These are phyloP conservation scores for Blastomyces gilchristii DNA, from an alignment of 2,329 filamentous ascomycete genomes.

Conservation along the genomic window DNA sequence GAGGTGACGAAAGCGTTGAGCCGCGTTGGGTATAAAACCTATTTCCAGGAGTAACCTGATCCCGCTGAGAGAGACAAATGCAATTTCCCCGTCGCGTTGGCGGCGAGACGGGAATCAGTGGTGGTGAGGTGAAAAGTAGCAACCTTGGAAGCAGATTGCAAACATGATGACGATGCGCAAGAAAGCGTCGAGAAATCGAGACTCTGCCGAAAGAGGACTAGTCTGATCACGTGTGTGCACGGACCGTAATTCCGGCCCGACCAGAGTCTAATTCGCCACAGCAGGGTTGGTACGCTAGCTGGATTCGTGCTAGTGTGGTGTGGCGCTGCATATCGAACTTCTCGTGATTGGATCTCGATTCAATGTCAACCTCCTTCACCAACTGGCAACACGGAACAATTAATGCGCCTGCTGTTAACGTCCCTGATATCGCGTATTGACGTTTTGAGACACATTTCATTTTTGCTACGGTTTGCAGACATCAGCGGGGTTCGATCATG, in stretches of 20 bases:
- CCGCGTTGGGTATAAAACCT: not conserved
- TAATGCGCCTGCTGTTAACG: not conserved
- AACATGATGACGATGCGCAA: not conserved
- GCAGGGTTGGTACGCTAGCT: not conserved
- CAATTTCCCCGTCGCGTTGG: not conserved
- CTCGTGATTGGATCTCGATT: conserved; percentile 6
- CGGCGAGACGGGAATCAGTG: not conserved
- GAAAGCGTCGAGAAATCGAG: not conserved
- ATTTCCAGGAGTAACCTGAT: not conserved
- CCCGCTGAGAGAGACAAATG: not conserved
- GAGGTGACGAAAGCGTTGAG: not conserved
- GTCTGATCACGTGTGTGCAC: not conserved
- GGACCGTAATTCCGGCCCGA: not conserved
- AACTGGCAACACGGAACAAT: not conserved
- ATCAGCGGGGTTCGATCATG: conserved; percentile 1
- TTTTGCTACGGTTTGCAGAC: not conserved
- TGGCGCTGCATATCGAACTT: not conserved
- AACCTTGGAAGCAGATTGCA: not conserved
- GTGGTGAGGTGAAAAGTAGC: not conserved
- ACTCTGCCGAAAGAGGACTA: not conserved
- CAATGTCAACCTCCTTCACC: not conserved
- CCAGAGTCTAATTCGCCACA: not conserved
- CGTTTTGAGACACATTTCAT: not conserved
- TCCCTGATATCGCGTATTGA: not conserved
- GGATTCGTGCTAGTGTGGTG: not conserved